Percentiles rank a stretch among this genome's conserved stretches.
These are phyloP conservation scores for Polyporus arcularius DNA, from an alignment of 768 basidiomycete species.

Conservation along the genomic window DNA sequence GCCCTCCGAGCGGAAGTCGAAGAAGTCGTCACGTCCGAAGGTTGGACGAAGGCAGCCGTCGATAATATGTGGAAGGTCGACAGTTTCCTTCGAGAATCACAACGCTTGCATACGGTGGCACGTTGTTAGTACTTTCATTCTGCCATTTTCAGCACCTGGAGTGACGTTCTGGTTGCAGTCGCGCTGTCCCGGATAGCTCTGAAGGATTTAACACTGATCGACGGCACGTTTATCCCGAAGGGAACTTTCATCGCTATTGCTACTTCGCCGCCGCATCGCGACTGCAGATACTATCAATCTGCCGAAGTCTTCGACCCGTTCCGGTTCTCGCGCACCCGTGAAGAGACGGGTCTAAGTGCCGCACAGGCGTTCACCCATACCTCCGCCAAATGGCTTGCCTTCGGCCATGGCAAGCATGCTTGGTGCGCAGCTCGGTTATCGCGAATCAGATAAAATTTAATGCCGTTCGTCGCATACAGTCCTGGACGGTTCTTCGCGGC, in stretches of 20 bases:
- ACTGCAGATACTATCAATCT: slow-evolving; percentile 33
- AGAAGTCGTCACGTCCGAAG: slow-evolving; percentile 24
- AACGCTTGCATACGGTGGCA: slow-evolving; percentile 27
- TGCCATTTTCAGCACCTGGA: no score
- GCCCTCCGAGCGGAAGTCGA: slow-evolving; percentile 36
- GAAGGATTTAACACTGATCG: slow-evolving; percentile 44
- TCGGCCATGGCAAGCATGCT: slow-evolving; percentile 20
- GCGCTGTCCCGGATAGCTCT: slow-evolving; percentile 34
- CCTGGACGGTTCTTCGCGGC: slow-evolving; percentile 37
- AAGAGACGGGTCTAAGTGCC: slow-evolving; percentile 19
- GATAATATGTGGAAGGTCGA: slow-evolving; percentile 34
- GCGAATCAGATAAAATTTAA: background rate
- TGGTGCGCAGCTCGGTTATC: slow-evolving; percentile 8
- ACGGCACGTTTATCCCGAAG: slow-evolving; percentile 43
- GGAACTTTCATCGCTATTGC: slow-evolving; percentile 38
- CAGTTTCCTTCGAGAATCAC: slow-evolving; percentile 37
- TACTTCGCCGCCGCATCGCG: slow-evolving; percentile 32
- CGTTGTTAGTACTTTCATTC: slow-evolving; percentile 9
- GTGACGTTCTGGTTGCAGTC: no score
- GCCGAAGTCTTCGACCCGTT: slow-evolving; percentile 43
- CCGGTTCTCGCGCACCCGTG: slow-evolving; percentile 34
- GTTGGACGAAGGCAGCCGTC: slow-evolving; percentile 34
- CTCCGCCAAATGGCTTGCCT: slow-evolving; percentile 10
- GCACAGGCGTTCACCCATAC: slow-evolving; percentile 18
- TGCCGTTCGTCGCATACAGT: slow-evolving; percentile 15